These are phyloP conservation scores for Abortiporus biennis DNA, from an alignment of 1,284 basidiomycete genomes.

Conservation along the genomic window DNA sequence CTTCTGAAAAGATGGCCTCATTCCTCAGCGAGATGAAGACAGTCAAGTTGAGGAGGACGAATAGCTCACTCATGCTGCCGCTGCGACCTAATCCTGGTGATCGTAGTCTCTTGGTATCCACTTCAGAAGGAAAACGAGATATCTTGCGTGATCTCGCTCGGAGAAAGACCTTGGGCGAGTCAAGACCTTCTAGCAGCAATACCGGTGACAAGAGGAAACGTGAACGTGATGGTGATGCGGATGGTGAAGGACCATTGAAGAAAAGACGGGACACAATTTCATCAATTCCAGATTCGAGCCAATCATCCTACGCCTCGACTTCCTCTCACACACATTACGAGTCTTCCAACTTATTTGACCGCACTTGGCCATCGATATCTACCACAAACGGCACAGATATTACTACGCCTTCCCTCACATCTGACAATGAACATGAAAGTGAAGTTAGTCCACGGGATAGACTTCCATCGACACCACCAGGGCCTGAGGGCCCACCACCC, in stretches of 20 bases:
- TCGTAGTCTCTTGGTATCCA: neutral
- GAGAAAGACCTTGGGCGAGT: neutral
- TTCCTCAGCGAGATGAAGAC: slow-evolving; percentile 76
- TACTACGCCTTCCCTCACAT: slow-evolving; percentile 62
- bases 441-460: slow-evolving; percentile 35
- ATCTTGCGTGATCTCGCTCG: slow-evolving; percentile 2
- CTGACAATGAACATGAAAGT: slow-evolving; percentile 44
- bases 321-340: slow-evolving; percentile 1
- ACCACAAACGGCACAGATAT: slow-evolving; percentile 21
- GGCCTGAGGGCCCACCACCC: slow-evolving; percentile 18
- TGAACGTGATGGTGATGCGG: neutral
- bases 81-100: neutral
- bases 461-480: slow-evolving; percentile 31
- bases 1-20: slow-evolving; percentile 73
- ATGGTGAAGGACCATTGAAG: neutral
- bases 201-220: slow-evolving; percentile 7
- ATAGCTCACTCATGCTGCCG: slow-evolving; percentile 8
- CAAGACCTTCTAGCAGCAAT: too few relatives aligned
- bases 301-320: slow-evolving; percentile 8
- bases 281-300: slow-evolving; percentile 2
- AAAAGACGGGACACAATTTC: slow-evolving; percentile 2
- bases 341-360: slow-evolving; percentile 2
- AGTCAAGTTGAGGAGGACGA: slow-evolving; percentile 45
- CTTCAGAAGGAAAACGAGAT: neutral
- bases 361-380: slow-evolving; percentile 21